Evolutionary conservation across 139 green algal genomes (phyloP), one percentile per base, ranked within the genome.

Genomic region (Medakamo hakoo): DNA sequence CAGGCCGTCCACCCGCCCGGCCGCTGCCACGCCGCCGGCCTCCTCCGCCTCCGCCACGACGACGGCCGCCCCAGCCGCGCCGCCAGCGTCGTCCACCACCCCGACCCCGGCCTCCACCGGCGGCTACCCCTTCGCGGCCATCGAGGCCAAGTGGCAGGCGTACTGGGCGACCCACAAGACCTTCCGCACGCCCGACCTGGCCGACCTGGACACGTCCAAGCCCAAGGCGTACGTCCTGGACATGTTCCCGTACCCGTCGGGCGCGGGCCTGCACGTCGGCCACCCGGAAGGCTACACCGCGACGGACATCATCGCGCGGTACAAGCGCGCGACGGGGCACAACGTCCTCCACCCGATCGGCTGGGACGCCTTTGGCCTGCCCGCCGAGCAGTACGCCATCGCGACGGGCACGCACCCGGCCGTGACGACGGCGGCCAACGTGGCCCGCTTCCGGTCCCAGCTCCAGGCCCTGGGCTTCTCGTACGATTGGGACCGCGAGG

Each of bases 311-410:
- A 71, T 96, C 55, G 85, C 93, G 4, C 78, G 93, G 3, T 97
- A 95, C 78, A 97, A 98, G 78, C 84, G 93, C 67, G 95, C 95
- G 84, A 67, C 66, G 25, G 93, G 92, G 27, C 88, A 82, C 69
- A 97, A 99, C 66, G 93, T 99, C 57, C 80, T 99, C 70, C 93
- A 99, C 73, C 93, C 93, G 22, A 99, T 99, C 83, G 93, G 93
- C 40, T 99, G 90, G 89, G 93, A 99, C 71, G 91, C 93, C 0
- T 99, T 99, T 66, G 93, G 93, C 0, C 76, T 99, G 59, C 93
- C 93, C 14, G 93, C 93, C 0, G 93, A 99, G 83, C 89, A 98
- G 76, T 98, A 97, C 67, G 93, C 93, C 1, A 79, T 98, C 27
- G 82, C 94, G 82, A 98, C 91, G 1, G 90, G 90, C 49, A 97